Evolutionary conservation across 1,139 yeast species (phyloP).

Genomic region (Suhomyces guaymorum): DNA sequence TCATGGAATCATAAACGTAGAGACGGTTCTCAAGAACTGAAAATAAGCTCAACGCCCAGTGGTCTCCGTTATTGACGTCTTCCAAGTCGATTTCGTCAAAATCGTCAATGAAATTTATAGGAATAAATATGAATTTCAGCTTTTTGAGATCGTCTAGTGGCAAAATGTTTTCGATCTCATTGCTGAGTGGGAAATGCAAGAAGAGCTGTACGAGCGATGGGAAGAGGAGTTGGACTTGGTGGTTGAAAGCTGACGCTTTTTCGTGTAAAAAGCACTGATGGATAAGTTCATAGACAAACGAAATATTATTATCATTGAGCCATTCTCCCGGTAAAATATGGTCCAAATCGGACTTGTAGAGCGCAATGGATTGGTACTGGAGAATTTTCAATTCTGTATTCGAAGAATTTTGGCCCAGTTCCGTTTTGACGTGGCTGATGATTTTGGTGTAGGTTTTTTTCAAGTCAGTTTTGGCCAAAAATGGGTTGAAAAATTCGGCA

Average conservation of each 20-base stretch:
- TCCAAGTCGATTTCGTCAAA: constrained; percentile 29
- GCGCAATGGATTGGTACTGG: constrained; percentile 43
- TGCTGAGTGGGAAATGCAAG: constrained; percentile 35
- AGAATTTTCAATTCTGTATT: constrained; percentile 30
- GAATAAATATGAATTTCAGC: constrained; percentile 41
- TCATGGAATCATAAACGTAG: constrained; percentile 46
- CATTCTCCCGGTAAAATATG: constrained; percentile 58
- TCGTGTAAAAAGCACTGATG: constrained; percentile 16
- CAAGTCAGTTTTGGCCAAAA: constrained; percentile 25
- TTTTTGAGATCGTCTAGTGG: constrained; percentile 36
- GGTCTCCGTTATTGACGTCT: constrained; percentile 42
- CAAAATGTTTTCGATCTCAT: constrained; percentile 28
- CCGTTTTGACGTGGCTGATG: constrained; percentile 6
- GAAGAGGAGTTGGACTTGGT: constrained; percentile 34
- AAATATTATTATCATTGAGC: constrained; percentile 71
- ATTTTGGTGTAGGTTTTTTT: constrained; percentile 16
- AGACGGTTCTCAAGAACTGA: constrained; percentile 33
- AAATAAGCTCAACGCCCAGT: constrained; percentile 44
- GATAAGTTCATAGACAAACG: constrained; percentile 62
- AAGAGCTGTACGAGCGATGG: constrained; percentile 46
- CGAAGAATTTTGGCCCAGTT: constrained; percentile 13
- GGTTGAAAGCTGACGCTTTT: constrained; percentile 16
- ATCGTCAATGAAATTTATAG: constrained; percentile 42
- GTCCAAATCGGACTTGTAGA: constrained; percentile 40
- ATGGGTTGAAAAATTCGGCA: constrained; percentile 20